Percentiles rank a stretch among this genome's conserved stretches.
These are phyloP conservation scores for Steccherinum ochraceum DNA, from an alignment of 768 basidiomycete genomes.

Conservation along the genomic window DNA sequence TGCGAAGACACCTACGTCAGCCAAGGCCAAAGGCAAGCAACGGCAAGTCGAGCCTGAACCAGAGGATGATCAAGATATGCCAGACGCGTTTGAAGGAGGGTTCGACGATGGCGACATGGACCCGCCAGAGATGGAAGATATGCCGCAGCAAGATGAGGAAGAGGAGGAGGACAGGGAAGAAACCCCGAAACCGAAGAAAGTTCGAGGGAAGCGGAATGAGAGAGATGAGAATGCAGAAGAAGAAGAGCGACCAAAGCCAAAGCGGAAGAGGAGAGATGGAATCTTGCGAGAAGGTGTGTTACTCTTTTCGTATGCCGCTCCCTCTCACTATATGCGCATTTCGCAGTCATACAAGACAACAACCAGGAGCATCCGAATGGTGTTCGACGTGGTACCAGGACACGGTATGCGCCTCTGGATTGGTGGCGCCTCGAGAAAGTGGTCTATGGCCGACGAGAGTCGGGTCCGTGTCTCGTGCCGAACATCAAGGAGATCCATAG, in stretches of 20 bases:
- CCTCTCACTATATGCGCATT: not conserved
- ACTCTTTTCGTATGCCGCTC: not conserved
- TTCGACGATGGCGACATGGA: not conserved
- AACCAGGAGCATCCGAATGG: conserved; percentile 30
- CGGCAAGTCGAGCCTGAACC: conserved; percentile 2
- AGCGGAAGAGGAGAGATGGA: conserved; percentile 20
- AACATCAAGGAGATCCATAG: conserved; percentile 62
- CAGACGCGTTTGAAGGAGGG: conserved; percentile 1
- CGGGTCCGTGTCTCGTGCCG: conserved; percentile 48
- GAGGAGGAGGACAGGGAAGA: conserved; percentile 18
- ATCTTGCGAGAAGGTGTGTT: conserved; percentile 20
- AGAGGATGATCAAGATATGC: conserved; percentile 8
- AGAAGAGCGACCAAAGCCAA: conserved; percentile 18
- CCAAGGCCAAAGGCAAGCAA: conserved; percentile 25
- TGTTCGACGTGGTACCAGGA: conserved; percentile 65
- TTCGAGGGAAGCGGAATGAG: conserved; percentile 3
- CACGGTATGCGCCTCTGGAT: conserved; percentile 68
- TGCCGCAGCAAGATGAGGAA: conserved; percentile 24
- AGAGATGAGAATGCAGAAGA: conserved; percentile 16
- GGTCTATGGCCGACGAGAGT: conserved; percentile 65
- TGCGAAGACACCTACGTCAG: conserved; percentile 12
- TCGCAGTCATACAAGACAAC: conserved; percentile 21
- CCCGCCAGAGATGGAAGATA: not conserved
- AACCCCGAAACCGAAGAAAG: conserved; percentile 14
- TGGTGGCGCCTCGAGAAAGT: conserved; percentile 93